A percentile compares a stretch with the other conserved stretches of the same genome.
These are phyloP conservation scores for Juglanconis sp. DNA, from an alignment of 2,329 filamentous ascomycete genomes.

Conservation along the genomic window DNA sequence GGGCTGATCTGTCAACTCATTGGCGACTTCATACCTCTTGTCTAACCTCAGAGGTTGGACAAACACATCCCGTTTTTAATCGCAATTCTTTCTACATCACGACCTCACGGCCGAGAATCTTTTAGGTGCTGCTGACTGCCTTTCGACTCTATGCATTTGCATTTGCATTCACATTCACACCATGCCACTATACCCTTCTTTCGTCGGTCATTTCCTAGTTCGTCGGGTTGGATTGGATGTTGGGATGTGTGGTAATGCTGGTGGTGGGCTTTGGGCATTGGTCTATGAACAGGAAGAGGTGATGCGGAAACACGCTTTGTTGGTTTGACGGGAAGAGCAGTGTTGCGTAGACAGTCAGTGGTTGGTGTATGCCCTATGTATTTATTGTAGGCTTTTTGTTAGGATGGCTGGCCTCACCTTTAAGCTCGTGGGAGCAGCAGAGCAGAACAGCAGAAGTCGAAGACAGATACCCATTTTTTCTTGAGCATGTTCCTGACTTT, in stretches of 20 bases:
- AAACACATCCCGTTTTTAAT: background rate
- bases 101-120: background rate
- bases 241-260: background rate
- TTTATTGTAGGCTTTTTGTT: background rate
- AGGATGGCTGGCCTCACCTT: background rate
- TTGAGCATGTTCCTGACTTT: background rate
- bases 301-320: background rate
- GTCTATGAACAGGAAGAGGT: background rate
- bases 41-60: background rate
- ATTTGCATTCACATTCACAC: background rate
- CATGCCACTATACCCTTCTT: conserved; percentile 1
- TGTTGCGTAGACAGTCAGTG: background rate
- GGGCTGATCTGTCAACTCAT: background rate
- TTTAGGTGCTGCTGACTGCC: background rate
- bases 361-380: background rate
- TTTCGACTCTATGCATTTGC: background rate
- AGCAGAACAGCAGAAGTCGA: background rate
- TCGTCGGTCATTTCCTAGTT: background rate
- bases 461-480: conserved; percentile 1
- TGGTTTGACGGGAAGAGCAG: background rate
- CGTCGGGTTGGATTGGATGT: background rate
- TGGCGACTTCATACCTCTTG: background rate
- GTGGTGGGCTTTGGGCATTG: background rate
- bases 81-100: background rate
- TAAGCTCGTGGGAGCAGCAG: background rate